These are phyloP conservation scores for Clohesyomyces aquaticus DNA, from an alignment of 495 filamentous ascomycete species.

Conservation along the genomic window DNA sequence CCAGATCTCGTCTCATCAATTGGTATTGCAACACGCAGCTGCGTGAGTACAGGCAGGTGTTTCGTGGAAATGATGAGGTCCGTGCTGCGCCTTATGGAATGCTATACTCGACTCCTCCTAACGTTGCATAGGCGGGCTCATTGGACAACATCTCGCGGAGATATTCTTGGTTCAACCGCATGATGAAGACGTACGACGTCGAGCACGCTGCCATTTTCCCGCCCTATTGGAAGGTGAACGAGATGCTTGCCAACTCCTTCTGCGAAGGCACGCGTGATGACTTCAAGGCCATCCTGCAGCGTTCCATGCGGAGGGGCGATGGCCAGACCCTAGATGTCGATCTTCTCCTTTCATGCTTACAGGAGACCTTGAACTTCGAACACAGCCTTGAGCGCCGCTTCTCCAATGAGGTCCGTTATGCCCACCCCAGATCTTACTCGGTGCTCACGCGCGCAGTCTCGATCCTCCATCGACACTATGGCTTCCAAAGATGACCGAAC, in stretches of 20 bases:
- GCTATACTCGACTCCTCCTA: conserved; percentile 14
- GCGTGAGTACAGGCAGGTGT: conserved; percentile 92
- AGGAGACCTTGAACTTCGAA: conserved; percentile 97
- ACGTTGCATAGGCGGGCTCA: conserved; percentile 66
- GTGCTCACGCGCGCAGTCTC: conserved; percentile 51
- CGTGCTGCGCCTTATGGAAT: conserved; percentile 17
- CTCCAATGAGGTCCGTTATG: conserved; percentile 58
- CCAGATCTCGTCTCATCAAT: conserved; percentile 77
- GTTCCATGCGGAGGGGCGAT: conserved; percentile 75
- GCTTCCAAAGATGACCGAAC: conserved; percentile 77
- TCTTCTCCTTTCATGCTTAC: conserved; percentile 84
- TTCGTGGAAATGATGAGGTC: conserved; percentile 88
- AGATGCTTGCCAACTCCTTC: conserved; percentile 87
- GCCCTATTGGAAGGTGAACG: conserved; percentile 83
- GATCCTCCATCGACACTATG: conserved; percentile 90
- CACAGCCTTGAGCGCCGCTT: conserved; percentile 87
- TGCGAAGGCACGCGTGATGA: conserved; percentile 95
- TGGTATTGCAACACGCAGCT: conserved; percentile 99
- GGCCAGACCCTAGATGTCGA: conserved; percentile 90
- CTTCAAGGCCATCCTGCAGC: conserved; percentile 88
- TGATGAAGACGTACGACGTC: conserved; percentile 93
- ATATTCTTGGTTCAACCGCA: conserved; percentile 95
- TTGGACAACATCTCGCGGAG: conserved; percentile 94
- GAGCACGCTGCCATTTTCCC: conserved; percentile 92
- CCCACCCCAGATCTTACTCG: neutral